A percentile compares a stretch with the other conserved stretches of the same genome.
Evolutionary conservation across 2,329 filamentous ascomycete genomes (phyloP).

Genomic region (Aspergillus sp.): DNA sequence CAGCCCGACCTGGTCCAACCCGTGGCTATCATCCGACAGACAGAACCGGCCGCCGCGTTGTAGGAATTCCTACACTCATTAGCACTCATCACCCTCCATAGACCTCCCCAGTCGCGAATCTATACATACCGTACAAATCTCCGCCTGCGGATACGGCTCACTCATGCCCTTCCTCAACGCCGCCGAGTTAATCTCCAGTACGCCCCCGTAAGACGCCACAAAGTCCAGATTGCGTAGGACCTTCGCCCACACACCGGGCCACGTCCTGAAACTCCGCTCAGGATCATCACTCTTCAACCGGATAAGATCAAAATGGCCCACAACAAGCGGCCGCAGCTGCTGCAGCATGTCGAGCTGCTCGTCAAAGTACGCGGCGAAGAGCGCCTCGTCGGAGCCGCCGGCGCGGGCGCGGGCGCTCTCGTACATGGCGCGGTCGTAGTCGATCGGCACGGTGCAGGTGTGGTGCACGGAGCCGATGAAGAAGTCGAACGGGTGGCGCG

Average conservation of each 20-base stretch:
- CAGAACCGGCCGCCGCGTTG: slow-evolving; percentile 76
- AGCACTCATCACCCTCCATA: neutral
- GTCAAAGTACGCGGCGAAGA: slow-evolving; percentile 86
- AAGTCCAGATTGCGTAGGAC: slow-evolving; percentile 71
- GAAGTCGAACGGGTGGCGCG: slow-evolving; percentile 70
- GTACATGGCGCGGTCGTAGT: slow-evolving; percentile 73
- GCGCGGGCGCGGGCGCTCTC: slow-evolving; percentile 55
- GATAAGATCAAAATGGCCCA: slow-evolving; percentile 94
- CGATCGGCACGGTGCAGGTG: slow-evolving; percentile 80
- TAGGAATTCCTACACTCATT: slow-evolving; percentile 65
- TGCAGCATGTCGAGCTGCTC: slow-evolving; percentile 77
- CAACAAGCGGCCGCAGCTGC: slow-evolving; percentile 68
- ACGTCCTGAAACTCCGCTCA: slow-evolving; percentile 56
- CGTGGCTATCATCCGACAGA: slow-evolving; percentile 93
- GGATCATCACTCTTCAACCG: slow-evolving; percentile 72
- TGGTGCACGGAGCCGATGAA: slow-evolving; percentile 95
- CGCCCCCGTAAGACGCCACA: slow-evolving; percentile 70
- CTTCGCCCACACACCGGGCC: slow-evolving; percentile 67
- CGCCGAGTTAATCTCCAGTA: slow-evolving; percentile 86
- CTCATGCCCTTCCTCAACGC: slow-evolving; percentile 83
- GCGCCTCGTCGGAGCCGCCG: slow-evolving; percentile 64
- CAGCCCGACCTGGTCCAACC: slow-evolving; percentile 78
- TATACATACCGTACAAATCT: slow-evolving; percentile 62
- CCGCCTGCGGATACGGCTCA: slow-evolving; percentile 81
- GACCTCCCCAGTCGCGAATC: neutral